phyloP scores from a whole-genome alignment of 2,329 filamentous ascomycete species.

The Aspergillus novofumigatus region DNA sequence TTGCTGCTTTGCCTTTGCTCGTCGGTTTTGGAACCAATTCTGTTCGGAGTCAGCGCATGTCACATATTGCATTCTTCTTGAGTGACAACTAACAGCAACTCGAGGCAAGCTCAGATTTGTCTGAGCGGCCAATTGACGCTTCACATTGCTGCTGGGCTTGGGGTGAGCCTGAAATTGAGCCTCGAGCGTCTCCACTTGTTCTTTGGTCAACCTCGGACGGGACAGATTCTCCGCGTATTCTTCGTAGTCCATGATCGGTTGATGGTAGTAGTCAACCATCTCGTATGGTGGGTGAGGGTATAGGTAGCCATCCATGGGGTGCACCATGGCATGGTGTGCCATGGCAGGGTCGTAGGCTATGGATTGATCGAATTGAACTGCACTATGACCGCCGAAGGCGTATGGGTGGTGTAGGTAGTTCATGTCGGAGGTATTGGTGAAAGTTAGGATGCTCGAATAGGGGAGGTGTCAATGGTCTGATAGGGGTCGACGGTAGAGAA shows the following conservation, averaged over 20 bases:
- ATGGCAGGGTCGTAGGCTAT: slow-evolving; percentile 34
- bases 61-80: slow-evolving; percentile 4
- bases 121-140: slow-evolving; percentile 46
- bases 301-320: slow-evolving; percentile 36
- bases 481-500: slow-evolving; percentile 3
- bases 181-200: slow-evolving; percentile 49
- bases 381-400: slow-evolving; percentile 30
- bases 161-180: slow-evolving; percentile 48
- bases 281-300: slow-evolving; percentile 38
- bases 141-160: slow-evolving; percentile 48
- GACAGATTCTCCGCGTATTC: slow-evolving; percentile 47
- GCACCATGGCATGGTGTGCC: slow-evolving; percentile 35
- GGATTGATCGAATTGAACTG: slow-evolving; percentile 35
- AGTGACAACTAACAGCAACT: slow-evolving; percentile 42
- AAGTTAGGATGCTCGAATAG: slow-evolving; percentile 4
- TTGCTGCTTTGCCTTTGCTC: slow-evolving; percentile 51
- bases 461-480: neutral
- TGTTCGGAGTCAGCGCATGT: slow-evolving; percentile 19
- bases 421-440: slow-evolving; percentile 23
- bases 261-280: slow-evolving; percentile 40
- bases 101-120: slow-evolving; percentile 47
- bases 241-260: slow-evolving; percentile 43
- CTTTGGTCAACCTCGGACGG: slow-evolving; percentile 48
- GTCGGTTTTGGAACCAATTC: slow-evolving; percentile 53
- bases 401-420: slow-evolving; percentile 39